phyloP scores from a whole-genome alignment of 768 basidiomycete species.

The Boletellus ananas region DNA sequence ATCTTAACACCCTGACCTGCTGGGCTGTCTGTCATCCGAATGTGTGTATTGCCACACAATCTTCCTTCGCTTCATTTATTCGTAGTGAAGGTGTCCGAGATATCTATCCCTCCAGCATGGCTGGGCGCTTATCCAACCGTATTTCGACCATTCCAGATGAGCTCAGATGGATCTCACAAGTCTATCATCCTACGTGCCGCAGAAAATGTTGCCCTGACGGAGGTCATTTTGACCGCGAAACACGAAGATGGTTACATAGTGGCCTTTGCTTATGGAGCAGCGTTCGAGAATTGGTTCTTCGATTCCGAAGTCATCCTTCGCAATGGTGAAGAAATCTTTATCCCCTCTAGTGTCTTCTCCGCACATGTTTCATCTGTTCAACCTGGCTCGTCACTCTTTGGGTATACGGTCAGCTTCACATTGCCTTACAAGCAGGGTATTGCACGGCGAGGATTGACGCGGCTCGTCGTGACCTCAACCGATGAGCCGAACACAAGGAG shows the following conservation, averaged over 20 bases:
- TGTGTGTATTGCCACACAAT: slow-evolving; percentile 29
- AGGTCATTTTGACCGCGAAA: slow-evolving; percentile 50
- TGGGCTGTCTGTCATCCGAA: slow-evolving; percentile 36
- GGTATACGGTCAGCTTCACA: slow-evolving; percentile 53
- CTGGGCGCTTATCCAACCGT: slow-evolving; percentile 32
- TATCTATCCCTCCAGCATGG: slow-evolving; percentile 41
- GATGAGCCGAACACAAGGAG: slow-evolving; percentile 12
- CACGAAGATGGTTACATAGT: slow-evolving; percentile 46
- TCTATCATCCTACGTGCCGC: slow-evolving; percentile 19
- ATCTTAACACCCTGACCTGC: slow-evolving; percentile 24
- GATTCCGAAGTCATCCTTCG: slow-evolving; percentile 46
- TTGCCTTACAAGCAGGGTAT: slow-evolving; percentile 76
- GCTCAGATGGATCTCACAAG: slow-evolving; percentile 6
- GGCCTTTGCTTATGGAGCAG: slow-evolving; percentile 33
- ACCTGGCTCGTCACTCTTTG: slow-evolving; percentile 20
- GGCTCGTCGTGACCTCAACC: slow-evolving; percentile 45
- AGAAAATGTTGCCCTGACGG: slow-evolving; percentile 40
- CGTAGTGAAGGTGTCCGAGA: slow-evolving; percentile 29
- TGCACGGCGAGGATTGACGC: slow-evolving; percentile 45
- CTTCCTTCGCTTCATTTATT: slow-evolving; percentile 19
- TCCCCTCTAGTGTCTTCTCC: slow-evolving; percentile 21
- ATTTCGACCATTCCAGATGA: slow-evolving; percentile 27
- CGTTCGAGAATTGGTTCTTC: slow-evolving; percentile 44
- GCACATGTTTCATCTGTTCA: slow-evolving; percentile 13
- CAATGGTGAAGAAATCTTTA: slow-evolving; percentile 40